A percentile compares a stretch with the other conserved stretches of the same genome.
Conservation (phyloP, 1,284 basidiomycete species). For the Anthracocystis setariae region DNA sequence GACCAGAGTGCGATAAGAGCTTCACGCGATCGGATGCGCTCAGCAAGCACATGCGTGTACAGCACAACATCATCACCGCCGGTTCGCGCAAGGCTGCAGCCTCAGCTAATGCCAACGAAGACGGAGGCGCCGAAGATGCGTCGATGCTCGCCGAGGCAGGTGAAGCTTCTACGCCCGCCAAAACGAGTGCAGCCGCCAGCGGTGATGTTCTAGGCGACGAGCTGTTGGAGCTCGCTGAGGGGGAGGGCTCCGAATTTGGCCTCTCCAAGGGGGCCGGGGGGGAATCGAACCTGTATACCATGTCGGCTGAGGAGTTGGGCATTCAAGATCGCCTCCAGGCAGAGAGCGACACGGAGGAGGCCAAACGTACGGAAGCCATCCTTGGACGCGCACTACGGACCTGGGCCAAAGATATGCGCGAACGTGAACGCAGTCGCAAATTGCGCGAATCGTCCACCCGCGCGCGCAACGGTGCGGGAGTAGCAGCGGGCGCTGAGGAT, state of each 20-base stretch:
- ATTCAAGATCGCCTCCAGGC: conserved; percentile 26
- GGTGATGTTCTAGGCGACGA: conserved; percentile 50
- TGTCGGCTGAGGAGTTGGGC: conserved; percentile 53
- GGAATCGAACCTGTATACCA: conserved; percentile 30
- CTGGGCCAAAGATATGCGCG: conserved; percentile 45
- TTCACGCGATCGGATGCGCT: conserved; percentile 91
- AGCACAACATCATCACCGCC: conserved; percentile 72
- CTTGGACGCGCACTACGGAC: conserved; percentile 28
- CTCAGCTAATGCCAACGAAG: conserved; percentile 9
- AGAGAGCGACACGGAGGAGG: conserved; percentile 36
- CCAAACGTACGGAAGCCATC: conserved; percentile 29
- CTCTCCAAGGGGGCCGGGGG: conserved; percentile 9
- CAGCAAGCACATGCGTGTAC: conserved; percentile 87
- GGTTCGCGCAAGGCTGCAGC: conserved; percentile 41
- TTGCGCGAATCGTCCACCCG: conserved; percentile 21
- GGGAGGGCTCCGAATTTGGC: conserved; percentile 21
- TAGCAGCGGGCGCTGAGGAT: conserved; percentile 6
- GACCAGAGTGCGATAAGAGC: conserved; percentile 89
- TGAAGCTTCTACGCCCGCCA: conserved; percentile 16
- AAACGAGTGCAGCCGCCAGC: conserved; percentile 7
- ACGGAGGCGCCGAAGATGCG: conserved; percentile 31
- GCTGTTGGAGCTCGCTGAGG: conserved; percentile 52
- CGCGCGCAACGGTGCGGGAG: neutral
- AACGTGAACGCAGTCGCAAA: conserved; percentile 33
- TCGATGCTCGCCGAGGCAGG: conserved; percentile 17